These are phyloP conservation scores for Drosera spatulata DNA, from an alignment of 179 eudicot genomes.

Conservation along the genomic window DNA sequence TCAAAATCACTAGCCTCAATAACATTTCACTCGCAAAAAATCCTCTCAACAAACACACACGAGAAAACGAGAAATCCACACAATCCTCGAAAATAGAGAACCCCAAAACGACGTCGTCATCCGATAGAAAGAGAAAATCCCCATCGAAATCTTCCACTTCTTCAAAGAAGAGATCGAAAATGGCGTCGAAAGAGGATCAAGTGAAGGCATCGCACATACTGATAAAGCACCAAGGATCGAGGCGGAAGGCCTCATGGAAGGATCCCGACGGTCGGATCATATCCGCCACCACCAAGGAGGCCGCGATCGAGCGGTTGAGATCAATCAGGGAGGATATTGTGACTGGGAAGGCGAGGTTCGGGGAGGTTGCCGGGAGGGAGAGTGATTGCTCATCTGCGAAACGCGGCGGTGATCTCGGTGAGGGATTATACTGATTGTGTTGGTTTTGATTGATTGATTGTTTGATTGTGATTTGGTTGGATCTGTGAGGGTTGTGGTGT, in stretches of 20 bases:
- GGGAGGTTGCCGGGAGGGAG: conserved; percentile 41
- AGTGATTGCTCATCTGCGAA: conserved; percentile 88
- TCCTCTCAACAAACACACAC: too few species aligned
- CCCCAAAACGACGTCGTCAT: too few species aligned
- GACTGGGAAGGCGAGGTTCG: conserved; percentile 44
- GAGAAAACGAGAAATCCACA: too few species aligned
- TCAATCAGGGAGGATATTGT: conserved; percentile 55
- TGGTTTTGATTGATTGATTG: too few species aligned
- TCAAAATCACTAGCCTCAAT: too few species aligned
- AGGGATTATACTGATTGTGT: too few species aligned
- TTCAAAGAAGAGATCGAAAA: conserved; percentile 14
- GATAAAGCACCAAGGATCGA: conserved; percentile 72
- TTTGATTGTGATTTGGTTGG: too few species aligned
- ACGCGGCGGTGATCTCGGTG: conserved; percentile 88
- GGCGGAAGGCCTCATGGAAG: conserved; percentile 81
- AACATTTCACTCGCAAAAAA: too few species aligned
- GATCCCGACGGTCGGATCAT: conserved; percentile 81
- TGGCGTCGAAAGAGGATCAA: conserved; percentile 16
- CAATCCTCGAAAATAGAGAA: too few species aligned
- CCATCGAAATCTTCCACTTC: too few species aligned
- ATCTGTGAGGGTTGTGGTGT: too few species aligned
- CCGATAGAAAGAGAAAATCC: conserved; percentile 6
- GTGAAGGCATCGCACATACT: conserved; percentile 81
- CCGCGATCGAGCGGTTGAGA: conserved; percentile 58
- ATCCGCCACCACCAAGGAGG: conserved; percentile 44